Conservation (phyloP, 2,329 filamentous ascomycete species). For the Ascosphaera apis region DNA sequence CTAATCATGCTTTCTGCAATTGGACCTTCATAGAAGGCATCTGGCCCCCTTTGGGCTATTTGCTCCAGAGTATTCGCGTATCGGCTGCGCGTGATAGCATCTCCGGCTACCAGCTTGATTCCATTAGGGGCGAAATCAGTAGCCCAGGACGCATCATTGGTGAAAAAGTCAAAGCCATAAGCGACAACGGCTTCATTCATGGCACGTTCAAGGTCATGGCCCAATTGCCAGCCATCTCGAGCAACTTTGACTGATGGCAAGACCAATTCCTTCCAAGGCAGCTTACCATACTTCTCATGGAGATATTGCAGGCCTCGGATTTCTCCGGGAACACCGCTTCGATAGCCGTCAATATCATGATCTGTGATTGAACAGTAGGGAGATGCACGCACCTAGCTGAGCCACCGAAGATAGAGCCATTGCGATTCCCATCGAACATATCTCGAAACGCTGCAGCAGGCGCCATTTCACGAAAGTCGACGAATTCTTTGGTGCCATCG, state of each 20-base stretch:
- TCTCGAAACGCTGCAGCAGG: slow-evolving; percentile 59
- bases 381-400: slow-evolving; percentile 31
- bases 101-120: slow-evolving; percentile 44
- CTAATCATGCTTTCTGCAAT: slow-evolving; percentile 53
- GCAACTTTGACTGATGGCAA: slow-evolving; percentile 53
- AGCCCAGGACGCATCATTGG: slow-evolving; percentile 57
- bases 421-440: slow-evolving; percentile 57
- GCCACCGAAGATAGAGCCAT: slow-evolving; percentile 46
- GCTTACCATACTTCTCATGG: slow-evolving; percentile 35
- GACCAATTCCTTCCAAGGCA: slow-evolving; percentile 51
- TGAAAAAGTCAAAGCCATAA: slow-evolving; percentile 38
- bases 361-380: neutral
- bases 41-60: slow-evolving; percentile 49
- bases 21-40: slow-evolving; percentile 50
- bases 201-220: slow-evolving; percentile 49
- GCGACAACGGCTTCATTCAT: slow-evolving; percentile 33
- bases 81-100: slow-evolving; percentile 56
- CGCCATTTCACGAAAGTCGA: slow-evolving; percentile 79
- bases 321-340: slow-evolving; percentile 32
- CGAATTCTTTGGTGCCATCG: slow-evolving; percentile 56
- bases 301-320: slow-evolving; percentile 58
- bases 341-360: slow-evolving; percentile 2
- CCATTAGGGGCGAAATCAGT: slow-evolving; percentile 75
- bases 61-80: slow-evolving; percentile 60
- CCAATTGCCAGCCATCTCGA: slow-evolving; percentile 48